Evolutionary conservation across 371 early-diverging fungal species (phyloP).

Genomic region (Nematocida major): DNA sequence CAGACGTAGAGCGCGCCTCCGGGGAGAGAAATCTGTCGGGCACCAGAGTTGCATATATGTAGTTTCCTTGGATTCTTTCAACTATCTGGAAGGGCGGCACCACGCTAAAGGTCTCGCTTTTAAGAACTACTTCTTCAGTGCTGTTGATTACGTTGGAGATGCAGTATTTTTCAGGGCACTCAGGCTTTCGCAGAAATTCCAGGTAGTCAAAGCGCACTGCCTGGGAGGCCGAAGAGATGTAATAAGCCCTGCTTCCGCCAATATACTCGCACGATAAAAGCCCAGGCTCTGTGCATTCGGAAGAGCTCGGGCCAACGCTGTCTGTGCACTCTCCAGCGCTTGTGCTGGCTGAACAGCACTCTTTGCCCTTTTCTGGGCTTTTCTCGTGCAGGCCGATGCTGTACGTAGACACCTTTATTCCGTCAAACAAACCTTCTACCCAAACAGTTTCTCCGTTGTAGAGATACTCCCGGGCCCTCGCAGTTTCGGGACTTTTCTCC

Average conservation of each 20-base stretch:
- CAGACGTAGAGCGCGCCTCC: not conserved
- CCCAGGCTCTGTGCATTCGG: too few relatives aligned
- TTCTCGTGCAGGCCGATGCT: not conserved
- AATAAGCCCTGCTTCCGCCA: slow-evolving; percentile 7
- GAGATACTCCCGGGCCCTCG: not conserved
- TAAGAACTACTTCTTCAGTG: slow-evolving; percentile 2
- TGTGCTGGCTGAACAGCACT: too few relatives aligned
- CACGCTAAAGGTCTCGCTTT: not conserved
- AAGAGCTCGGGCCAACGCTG: too few relatives aligned
- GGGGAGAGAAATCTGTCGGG: slow-evolving; percentile 7
- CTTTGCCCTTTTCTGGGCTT: not conserved
- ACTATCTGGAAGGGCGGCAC: slow-evolving; percentile 4
- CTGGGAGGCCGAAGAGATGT: not conserved
- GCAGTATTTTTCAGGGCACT: slow-evolving; percentile 28
- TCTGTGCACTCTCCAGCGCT: not conserved
- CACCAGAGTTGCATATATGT: not conserved
- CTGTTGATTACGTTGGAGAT: slow-evolving; percentile 15
- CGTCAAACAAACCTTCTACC: not conserved
- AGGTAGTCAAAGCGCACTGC: slow-evolving; percentile 11
- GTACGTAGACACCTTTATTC: slow-evolving; percentile 3
- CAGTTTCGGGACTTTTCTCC: too few relatives aligned
- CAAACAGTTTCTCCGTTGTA: slow-evolving; percentile 46
- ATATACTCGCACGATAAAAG: slow-evolving; percentile 1
- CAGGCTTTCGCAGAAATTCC: slow-evolving; percentile 1
- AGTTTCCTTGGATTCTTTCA: slow-evolving; percentile 38